These are phyloP conservation scores for Dictyostelium capitatum DNA, from an alignment of 78 protist genomes.

Conservation along the genomic window DNA sequence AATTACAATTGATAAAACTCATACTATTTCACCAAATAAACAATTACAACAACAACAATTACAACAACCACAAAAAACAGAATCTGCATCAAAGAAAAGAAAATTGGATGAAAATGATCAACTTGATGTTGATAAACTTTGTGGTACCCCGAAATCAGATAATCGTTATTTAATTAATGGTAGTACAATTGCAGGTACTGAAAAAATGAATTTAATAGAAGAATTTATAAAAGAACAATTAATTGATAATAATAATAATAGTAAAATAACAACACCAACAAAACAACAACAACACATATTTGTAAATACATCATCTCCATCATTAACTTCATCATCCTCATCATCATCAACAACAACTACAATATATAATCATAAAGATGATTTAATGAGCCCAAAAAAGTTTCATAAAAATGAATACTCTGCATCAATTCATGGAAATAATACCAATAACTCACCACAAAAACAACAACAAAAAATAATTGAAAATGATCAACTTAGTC, in stretches of 20 bases:
- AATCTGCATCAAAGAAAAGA: not conserved
- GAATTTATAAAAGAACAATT: slow-evolving; percentile 13
- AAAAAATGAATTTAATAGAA: slow-evolving; percentile 5
- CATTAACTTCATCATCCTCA: not conserved
- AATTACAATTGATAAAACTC: not conserved
- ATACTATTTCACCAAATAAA: not conserved
- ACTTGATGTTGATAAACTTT: not conserved
- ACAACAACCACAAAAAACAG: not conserved
- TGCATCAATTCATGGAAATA: not conserved
- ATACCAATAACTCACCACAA: not conserved
- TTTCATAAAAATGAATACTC: not conserved
- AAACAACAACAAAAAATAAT: not conserved
- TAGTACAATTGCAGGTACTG: not conserved
- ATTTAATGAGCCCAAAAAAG: not conserved
- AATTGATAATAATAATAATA: not conserved
- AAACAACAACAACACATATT: not conserved
- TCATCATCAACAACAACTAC: not conserved
- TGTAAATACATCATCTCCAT: not conserved
- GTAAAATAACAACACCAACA: not conserved
- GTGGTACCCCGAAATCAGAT: too few species aligned
- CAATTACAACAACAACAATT: not conserved
- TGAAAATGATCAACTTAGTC: not conserved
- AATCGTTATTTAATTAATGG: not conserved
- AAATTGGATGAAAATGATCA: not conserved
- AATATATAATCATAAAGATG: not conserved